Evolutionary conservation across 2,329 filamentous ascomycete species (phyloP).

Genomic region (Huntiella bhutanensis): DNA sequence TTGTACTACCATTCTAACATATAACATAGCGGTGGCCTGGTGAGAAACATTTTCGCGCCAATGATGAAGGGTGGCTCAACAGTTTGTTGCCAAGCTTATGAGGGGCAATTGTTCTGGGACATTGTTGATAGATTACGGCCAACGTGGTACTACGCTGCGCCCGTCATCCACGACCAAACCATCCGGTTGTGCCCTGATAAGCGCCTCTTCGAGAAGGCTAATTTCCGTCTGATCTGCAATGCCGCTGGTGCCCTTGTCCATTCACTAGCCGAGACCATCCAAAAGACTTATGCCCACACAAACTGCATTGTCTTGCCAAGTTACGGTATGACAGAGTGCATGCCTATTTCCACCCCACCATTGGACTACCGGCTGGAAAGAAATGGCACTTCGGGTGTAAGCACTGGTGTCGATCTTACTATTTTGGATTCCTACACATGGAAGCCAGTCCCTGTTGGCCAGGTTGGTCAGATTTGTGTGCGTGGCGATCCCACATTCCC

Average conservation of each 20-base stretch:
- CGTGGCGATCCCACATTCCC: conserved; percentile 31
- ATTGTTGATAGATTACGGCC: conserved; percentile 27
- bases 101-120: conserved; percentile 37
- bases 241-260: conserved; percentile 34
- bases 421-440: conserved; percentile 26
- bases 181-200: conserved; percentile 24
- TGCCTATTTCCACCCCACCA: conserved; percentile 37
- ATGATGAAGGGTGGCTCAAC: conserved; percentile 33
- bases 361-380: conserved; percentile 32
- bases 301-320: conserved; percentile 32
- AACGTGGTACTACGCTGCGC: conserved; percentile 40
- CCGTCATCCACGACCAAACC: conserved; percentile 36
- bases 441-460: conserved; percentile 13
- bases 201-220: conserved; percentile 22
- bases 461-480: conserved; percentile 29
- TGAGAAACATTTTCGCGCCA: conserved; percentile 35
- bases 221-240: conserved; percentile 34
- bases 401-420: conserved; percentile 30
- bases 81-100: conserved; percentile 34
- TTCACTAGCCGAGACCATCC: conserved; percentile 28
- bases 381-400: conserved; percentile 32
- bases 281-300: conserved; percentile 24
- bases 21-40: conserved; percentile 26
- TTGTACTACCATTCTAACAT: background rate
- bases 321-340: conserved; percentile 42